These are phyloP conservation scores for Solanum etuberosum DNA, from an alignment of 257 asterid genomes.

Conservation along the genomic window DNA sequence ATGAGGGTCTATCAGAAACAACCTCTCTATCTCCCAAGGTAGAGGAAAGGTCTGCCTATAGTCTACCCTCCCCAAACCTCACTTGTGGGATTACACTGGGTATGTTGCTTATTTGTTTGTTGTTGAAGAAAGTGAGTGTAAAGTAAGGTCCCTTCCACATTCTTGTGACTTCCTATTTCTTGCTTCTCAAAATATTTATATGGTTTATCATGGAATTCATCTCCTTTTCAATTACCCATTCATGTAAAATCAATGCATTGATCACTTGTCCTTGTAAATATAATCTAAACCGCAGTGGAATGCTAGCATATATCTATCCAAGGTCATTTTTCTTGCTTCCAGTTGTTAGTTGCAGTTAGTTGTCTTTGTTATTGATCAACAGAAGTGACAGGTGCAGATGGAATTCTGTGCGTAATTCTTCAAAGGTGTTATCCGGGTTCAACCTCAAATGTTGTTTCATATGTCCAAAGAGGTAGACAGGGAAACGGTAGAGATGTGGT, in stretches of 20 bases:
- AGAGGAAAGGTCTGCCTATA: not conserved
- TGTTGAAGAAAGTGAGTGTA: not conserved
- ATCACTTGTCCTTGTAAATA: not conserved
- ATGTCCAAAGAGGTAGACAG: no score
- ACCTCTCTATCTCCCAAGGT: not conserved
- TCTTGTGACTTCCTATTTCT: not conserved
- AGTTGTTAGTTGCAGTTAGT: not conserved
- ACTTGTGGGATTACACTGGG: not conserved
- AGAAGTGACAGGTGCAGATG: not conserved
- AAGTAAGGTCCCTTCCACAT: not conserved
- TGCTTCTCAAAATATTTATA: not conserved
- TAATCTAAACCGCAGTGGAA: not conserved
- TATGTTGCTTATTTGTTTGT: not conserved
- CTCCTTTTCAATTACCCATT: not conserved
- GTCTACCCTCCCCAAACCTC: not conserved
- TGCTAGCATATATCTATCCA: not conserved
- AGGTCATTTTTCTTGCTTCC: not conserved
- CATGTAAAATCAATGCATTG: not conserved
- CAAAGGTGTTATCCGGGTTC: not conserved
- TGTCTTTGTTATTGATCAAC: not conserved
- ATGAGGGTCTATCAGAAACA: not conserved
- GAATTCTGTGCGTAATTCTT: not conserved
- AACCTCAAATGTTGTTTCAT: not conserved
- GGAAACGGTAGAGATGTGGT: no score
- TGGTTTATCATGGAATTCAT: not conserved